A percentile compares a stretch with the other conserved stretches of the same genome.
These are phyloP conservation scores for Phoenix dactylifera DNA, from an alignment of 176 grass and related monocot species.

Conservation along the genomic window DNA sequence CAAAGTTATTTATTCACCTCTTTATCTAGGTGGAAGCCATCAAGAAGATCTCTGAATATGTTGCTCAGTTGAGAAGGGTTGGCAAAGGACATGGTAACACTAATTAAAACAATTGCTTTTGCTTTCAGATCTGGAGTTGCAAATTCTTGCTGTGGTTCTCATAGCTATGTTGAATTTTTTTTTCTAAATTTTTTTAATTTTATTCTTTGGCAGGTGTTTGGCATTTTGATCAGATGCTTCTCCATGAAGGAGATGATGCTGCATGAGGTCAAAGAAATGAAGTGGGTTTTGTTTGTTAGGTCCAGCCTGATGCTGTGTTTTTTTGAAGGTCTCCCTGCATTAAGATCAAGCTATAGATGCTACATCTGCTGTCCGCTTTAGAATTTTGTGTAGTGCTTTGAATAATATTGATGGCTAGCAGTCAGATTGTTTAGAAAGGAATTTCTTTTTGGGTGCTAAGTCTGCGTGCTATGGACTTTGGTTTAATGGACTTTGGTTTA, in stretches of 20 bases:
- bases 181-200: conserved; percentile 4
- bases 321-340: no score
- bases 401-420: no score
- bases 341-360: no score
- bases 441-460: no score
- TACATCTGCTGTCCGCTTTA: no score
- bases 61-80: conserved; percentile 71
- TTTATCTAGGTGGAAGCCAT: conserved; percentile 61
- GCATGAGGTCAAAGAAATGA: background rate
- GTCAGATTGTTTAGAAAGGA: no score
- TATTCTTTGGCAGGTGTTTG: conserved; percentile 52
- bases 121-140: background rate
- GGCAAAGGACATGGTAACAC: conserved; percentile 81
- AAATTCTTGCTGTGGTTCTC: background rate
- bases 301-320: no score
- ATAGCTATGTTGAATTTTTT: background rate
- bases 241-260: conserved; percentile 30
- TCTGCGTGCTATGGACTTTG: no score
- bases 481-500: no score
- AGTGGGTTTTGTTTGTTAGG: no score
- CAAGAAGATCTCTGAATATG: conserved; percentile 77
- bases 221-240: conserved; percentile 82
- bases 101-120: background rate
- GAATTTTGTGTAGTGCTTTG: no score
- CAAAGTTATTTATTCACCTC: background rate